These are phyloP conservation scores for Oxyria digyna DNA, from an alignment of 148 eudicot species.

Conservation along the genomic window DNA sequence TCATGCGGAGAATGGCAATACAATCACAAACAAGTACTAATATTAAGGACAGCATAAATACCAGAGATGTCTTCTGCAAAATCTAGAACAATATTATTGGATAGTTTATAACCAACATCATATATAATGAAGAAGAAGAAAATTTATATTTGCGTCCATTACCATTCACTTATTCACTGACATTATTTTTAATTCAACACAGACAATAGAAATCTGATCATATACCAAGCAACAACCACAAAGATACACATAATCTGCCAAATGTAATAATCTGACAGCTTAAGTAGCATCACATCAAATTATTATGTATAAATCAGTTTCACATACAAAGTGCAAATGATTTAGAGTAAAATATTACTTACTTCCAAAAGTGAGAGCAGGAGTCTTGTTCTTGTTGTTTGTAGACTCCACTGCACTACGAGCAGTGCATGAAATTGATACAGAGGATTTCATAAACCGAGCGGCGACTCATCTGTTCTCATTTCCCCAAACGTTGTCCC, in stretches of 20 bases:
- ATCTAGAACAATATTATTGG: too few species aligned
- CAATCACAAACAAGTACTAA: too few species aligned
- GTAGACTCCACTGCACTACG: not conserved
- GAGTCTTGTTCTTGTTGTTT: not conserved
- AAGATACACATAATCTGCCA: not conserved
- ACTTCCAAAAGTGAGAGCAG: not conserved
- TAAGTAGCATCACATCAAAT: not conserved
- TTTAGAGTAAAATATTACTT: not conserved
- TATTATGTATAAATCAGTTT: not conserved
- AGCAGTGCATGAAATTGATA: not conserved
- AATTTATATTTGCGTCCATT: not conserved
- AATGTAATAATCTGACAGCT: not conserved
- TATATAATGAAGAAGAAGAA: not conserved
- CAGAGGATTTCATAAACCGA: not conserved
- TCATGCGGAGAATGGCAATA: too few species aligned
- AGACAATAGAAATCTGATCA: not conserved
- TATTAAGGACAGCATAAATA: too few species aligned
- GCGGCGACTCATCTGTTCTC: not conserved
- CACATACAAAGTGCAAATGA: not conserved
- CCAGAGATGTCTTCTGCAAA: too few species aligned
- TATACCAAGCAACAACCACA: not conserved
- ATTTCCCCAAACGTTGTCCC: conserved; percentile 82
- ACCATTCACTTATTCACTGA: not conserved
- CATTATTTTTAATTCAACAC: not conserved
- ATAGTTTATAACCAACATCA: too few species aligned